Percentiles rank a stretch among this genome's conserved stretches.
These are phyloP conservation scores for Cyclanthera cordifolia DNA, from an alignment of 306 rosid species.

Conservation along the genomic window DNA sequence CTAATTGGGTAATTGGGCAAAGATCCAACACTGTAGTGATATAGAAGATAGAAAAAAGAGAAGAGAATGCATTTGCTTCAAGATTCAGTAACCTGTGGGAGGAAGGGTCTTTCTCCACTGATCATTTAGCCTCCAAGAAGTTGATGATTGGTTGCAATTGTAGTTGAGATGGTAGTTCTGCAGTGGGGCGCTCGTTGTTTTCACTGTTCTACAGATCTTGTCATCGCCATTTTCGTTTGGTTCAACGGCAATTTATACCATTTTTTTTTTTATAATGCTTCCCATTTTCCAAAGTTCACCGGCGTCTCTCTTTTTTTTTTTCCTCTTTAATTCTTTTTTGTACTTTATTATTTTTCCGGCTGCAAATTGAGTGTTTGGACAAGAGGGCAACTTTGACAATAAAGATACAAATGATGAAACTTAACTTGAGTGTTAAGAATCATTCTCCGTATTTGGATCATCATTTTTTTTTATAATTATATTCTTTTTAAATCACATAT, in stretches of 20 bases:
- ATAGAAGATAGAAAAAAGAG: too few species aligned
- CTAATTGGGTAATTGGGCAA: constrained; percentile 1
- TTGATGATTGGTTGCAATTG: not conserved
- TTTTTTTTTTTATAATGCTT: not conserved
- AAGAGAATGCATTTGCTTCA: constrained; percentile 14
- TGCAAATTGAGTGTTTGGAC: too few species aligned
- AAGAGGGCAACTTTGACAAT: too few species aligned
- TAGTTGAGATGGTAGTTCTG: constrained; percentile 7
- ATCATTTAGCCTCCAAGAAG: not conserved
- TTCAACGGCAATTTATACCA: not conserved
- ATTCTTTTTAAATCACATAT: too few species aligned
- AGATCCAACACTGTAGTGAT: constrained; percentile 10
- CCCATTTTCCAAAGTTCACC: not conserved
- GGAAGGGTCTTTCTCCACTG: constrained; percentile 6
- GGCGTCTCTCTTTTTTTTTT: not conserved
- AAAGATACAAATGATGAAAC: too few species aligned
- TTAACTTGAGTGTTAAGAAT: too few species aligned
- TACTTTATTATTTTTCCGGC: too few species aligned
- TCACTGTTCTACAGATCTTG: constrained; percentile 12
- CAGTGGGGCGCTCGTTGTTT: constrained; percentile 7
- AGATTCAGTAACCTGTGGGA: constrained; percentile 9
- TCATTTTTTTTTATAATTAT: too few species aligned
- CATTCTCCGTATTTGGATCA: too few species aligned
- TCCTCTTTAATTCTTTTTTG: too few species aligned
- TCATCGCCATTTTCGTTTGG: not conserved